Evolutionary conservation across 176 grass and related monocot genomes (phyloP), one percentile per base, ranked within the genome.

Genomic region (Aegilops longissima): DNA sequence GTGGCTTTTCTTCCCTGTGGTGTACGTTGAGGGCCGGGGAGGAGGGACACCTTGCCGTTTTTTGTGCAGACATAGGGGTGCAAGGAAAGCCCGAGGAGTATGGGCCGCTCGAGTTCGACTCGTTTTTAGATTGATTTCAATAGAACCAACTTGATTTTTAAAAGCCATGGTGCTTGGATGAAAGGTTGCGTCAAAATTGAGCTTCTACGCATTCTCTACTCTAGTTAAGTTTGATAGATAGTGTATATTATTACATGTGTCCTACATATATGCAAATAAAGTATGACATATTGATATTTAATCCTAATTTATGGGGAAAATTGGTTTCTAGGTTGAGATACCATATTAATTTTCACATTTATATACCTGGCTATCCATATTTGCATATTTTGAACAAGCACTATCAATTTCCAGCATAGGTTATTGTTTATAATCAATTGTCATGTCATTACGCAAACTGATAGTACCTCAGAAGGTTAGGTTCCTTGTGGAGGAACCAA

Each of bases 1-100:
- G 66, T 38, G 70, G 70, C 56, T 82, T 62, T 84, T 62, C 38
- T 39, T 73, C 16, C 36, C 45, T 47, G 25, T 69, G 71, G 62
- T 39, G 71, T 59, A 59, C 54, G 3, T 23, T 77, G 3, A 51
- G 39, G 24, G 8, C 54, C 54, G 54, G 23, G 14, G 47, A 33
- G 47, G 45, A 68, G 70, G 70, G 64, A 76, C 58, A 61, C 17
- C 30, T 38, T 87, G 59, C 29, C 8, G 30, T 65, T 77, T 75
- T 38, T 14, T 24, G 82, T 39, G 24, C 11, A 52, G 30, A 30
- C 35, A 44, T 16, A 40, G 29, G 25, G 24, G 13, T 73, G 73
- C 18, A 17, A 33, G 16, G 9, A 77, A 56, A 33, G 6, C 47
- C 31, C 25, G 8, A 11, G 24, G 73, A 29, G 24, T 75, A 27